Evolutionary conservation across 345 rosid genomes (phyloP), one percentile per base, ranked within the genome.

Genomic region (Arabidopsis arenosa): DNA sequence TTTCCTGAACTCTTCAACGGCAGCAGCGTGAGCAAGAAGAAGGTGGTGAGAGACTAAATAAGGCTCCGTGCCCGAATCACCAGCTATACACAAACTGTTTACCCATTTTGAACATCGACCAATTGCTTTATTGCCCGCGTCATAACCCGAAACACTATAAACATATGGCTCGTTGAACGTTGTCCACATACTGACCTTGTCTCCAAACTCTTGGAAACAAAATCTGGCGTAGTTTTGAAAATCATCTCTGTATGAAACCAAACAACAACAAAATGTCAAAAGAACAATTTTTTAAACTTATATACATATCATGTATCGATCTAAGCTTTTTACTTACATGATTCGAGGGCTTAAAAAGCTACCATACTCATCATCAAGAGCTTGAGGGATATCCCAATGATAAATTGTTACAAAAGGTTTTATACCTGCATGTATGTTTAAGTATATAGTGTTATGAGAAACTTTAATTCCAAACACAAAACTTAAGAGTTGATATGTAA

Each of bases 381-480:
- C 14, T 68, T 84, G 84, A 43, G 87, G 87, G 30, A 82, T 43
- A 44, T 84, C 85, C 84, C 84, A 84, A 11, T 83, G 88, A 36
- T 70, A 84, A 5, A 82, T 4, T 5, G 85, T 84, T 15, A 79
- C 61, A 49, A 68, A 82, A 10, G 87, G 87, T 39, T 82, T 52
- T 5, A 84, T 74, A 2, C 82, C 87, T 82, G 49, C 10, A 5
- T n/a, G 36, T 1, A 74, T 17, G 5, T 48, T 17, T 52, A 44
- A 14, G 1, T 0, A 33, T 12, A 48, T 15, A 28, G 48, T 4
- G n/a, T 36, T 7, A 40, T 52, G 9, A 58, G 66, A 40, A 62
- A 47, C 15, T 0, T 18, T 18, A 13, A 13, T 43, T 43, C 0
- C 7, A 43, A 13, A 43, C 51, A 47, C 9, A 47, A 23, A 23